A percentile compares a stretch with the other conserved stretches of the same genome.
Conservation (phyloP, 2,329 filamentous ascomycete genomes). For the Calonectria multiphialidica region DNA sequence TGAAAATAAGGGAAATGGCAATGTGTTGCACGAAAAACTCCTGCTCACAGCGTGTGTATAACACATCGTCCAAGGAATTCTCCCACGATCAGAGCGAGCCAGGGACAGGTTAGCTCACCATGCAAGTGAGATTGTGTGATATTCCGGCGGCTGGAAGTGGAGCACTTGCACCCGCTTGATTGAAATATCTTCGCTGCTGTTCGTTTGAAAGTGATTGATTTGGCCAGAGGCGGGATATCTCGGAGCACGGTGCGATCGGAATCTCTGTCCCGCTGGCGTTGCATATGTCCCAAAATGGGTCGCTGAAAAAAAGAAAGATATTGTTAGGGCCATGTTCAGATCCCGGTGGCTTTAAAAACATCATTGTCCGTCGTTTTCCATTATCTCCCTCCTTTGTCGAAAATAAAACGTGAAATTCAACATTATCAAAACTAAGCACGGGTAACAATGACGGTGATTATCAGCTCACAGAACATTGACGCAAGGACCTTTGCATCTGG, state of each 20-base stretch:
- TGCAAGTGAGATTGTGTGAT: background rate
- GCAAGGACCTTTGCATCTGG: background rate
- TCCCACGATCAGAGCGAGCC: too few species aligned
- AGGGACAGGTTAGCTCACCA: background rate
- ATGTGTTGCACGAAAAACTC: too few species aligned
- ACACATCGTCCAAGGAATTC: too few species aligned
- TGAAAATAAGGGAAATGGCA: too few species aligned
- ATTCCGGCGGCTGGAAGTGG: background rate
- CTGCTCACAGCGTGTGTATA: too few species aligned
- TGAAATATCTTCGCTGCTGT: background rate
- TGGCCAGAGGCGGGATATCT: background rate
- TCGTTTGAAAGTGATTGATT: background rate
- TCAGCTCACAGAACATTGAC: too few species aligned
- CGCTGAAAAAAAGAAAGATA: background rate
- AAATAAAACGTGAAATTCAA: too few species aligned
- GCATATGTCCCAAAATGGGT: background rate
- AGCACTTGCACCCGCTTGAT: background rate
- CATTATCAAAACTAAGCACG: too few species aligned
- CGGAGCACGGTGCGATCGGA: background rate
- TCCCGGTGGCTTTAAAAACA: too few species aligned
- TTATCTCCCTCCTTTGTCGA: too few species aligned
- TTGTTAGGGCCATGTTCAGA: background rate
- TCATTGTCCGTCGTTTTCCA: too few species aligned
- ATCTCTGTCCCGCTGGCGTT: background rate
- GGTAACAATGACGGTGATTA: background rate